phyloP scores from a whole-genome alignment of 495 filamentous ascomycete genomes.

The Wilcoxina mikolae region DNA sequence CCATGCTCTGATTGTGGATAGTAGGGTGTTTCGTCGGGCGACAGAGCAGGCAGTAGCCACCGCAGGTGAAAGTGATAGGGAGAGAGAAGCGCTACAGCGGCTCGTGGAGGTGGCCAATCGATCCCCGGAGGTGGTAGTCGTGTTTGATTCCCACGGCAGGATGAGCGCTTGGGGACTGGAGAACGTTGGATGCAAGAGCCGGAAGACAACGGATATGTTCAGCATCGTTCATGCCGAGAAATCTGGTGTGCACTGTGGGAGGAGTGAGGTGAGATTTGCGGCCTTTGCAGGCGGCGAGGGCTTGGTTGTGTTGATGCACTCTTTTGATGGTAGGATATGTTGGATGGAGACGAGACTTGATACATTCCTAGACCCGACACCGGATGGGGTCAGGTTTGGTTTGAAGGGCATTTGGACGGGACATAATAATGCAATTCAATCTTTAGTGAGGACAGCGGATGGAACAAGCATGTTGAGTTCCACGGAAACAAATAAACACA shows the following conservation, averaged over 20 bases:
- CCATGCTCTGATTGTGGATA: conserved; percentile 74
- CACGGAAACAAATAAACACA: conserved; percentile 60
- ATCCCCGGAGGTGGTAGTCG: conserved; percentile 73
- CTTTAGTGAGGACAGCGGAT: conserved; percentile 67
- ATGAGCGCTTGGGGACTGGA: conserved; percentile 95
- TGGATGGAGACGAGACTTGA: conserved; percentile 70
- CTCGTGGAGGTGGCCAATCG: conserved; percentile 74
- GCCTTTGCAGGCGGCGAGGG: conserved; percentile 49
- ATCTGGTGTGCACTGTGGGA: conserved; percentile 24
- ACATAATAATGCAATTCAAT: conserved; percentile 64
- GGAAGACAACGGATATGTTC: conserved; percentile 57
- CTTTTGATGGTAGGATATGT: conserved; percentile 71
- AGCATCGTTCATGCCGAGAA: conserved; percentile 70
- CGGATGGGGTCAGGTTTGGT: conserved; percentile 46
- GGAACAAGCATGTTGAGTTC: conserved; percentile 69
- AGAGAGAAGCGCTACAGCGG: conserved; percentile 61
- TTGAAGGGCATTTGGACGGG: conserved; percentile 61
- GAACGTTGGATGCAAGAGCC: conserved; percentile 62
- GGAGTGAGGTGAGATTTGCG: conserved; percentile 55
- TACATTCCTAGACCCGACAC: conserved; percentile 63
- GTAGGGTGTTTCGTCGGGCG: conserved; percentile 61
- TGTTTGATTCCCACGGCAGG: conserved; percentile 66
- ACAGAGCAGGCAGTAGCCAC: conserved; percentile 59
- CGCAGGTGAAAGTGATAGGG: conserved; percentile 40
- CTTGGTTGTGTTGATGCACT: conserved; percentile 66